Conservation (phyloP, 352 stramenopile genomes). For the Pythium coloratum region DNA sequence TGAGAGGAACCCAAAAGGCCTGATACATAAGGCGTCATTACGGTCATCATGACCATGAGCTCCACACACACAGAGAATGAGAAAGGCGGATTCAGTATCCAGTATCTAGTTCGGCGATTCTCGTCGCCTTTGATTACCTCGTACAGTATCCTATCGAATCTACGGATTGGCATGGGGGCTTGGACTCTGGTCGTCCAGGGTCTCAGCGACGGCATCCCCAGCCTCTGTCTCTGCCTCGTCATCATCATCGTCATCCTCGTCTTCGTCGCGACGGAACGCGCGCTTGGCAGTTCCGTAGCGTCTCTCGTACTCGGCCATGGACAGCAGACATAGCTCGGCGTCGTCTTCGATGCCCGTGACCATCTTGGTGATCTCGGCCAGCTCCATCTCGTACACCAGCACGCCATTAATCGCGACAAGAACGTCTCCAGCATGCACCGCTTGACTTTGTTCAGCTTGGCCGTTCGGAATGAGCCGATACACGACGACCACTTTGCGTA, state of each 20-base stretch:
- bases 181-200: not conserved
- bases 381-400: constrained; percentile 78
- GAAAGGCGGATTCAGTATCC: not conserved
- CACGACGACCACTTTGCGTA: constrained; percentile 59
- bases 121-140: not conserved
- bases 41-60: no score
- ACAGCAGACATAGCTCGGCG: constrained; percentile 77
- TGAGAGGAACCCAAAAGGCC: not conserved
- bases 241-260: constrained; percentile 16
- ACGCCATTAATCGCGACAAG: constrained; percentile 81
- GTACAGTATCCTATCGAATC: not conserved
- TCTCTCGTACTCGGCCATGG: constrained; percentile 69
- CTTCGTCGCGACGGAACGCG: constrained; percentile 19
- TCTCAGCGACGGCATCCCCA: not conserved
- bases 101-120: not conserved
- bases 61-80: not conserved
- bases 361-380: constrained; percentile 74
- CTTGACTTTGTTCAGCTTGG: constrained; percentile 64
- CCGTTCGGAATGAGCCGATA: constrained; percentile 50
- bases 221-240: not conserved
- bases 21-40: not conserved
- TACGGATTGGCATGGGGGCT: not conserved
- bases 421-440: constrained; percentile 64
- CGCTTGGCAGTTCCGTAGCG: constrained; percentile 51
- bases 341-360: constrained; percentile 67